Conservation (phyloP, 495 filamentous ascomycete species). For the Corynascus novoguineensis region DNA sequence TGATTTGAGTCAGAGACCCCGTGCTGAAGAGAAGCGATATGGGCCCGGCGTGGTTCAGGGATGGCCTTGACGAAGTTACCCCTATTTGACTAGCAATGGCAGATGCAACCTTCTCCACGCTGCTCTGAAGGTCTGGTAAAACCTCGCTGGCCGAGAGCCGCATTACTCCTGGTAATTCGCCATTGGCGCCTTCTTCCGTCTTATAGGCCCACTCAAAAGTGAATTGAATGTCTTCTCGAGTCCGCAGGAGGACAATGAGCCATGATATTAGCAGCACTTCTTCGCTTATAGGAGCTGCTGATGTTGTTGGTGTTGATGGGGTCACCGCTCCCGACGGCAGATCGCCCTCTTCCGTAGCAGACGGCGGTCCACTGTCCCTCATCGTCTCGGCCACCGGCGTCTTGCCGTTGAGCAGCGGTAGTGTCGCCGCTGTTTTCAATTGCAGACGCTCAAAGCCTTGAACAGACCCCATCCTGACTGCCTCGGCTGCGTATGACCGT, state of each 20-base stretch:
- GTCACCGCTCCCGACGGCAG: neutral
- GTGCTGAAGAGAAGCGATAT: conserved; percentile 14
- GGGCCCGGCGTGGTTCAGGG: neutral
- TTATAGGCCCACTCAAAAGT: conserved; percentile 38
- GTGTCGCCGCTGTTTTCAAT: neutral
- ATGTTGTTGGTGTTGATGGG: neutral
- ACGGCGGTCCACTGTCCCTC: neutral
- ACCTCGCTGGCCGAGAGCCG: neutral
- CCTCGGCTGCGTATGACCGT: neutral
- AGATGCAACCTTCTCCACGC: neutral
- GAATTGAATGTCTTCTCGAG: conserved; percentile 34
- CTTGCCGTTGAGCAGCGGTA: neutral
- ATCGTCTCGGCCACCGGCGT: neutral
- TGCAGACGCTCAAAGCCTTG: neutral
- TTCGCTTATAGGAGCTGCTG: conserved; percentile 26
- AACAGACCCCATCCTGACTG: neutral
- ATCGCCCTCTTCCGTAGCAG: neutral
- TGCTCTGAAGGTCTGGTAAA: neutral
- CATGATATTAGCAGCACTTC: conserved; percentile 42
- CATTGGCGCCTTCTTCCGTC: neutral
- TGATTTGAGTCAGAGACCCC: neutral
- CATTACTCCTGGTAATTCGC: neutral
- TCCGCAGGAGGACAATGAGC: conserved; percentile 38
- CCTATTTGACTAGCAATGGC: conserved; percentile 10
- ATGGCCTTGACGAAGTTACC: neutral